These are phyloP conservation scores for Globisporangium rhizosaccharum DNA, from an alignment of 352 stramenopile species.

Conservation along the genomic window DNA sequence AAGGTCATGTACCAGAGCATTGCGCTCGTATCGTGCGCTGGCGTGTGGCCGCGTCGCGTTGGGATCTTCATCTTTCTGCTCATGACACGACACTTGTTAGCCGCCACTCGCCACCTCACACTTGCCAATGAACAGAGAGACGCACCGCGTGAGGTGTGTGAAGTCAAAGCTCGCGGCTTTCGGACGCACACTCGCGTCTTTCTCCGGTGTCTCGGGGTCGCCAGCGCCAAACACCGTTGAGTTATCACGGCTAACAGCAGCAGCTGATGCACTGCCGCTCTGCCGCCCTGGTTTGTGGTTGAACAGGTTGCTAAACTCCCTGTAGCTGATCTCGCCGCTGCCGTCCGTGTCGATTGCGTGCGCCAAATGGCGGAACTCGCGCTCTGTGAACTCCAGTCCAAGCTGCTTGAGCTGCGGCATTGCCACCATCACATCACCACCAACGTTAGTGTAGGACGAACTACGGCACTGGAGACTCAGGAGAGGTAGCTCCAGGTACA, in stretches of 20 bases:
- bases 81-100: too few species aligned
- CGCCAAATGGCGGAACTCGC: conserved; percentile 39
- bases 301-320: conserved; percentile 48
- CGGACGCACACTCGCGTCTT: conserved; percentile 7
- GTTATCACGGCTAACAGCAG: background rate
- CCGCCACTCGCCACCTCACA: background rate
- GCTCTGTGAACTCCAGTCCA: conserved; percentile 40
- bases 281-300: background rate
- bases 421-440: background rate
- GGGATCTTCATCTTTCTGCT: conserved; percentile 28
- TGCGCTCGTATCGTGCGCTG: conserved; percentile 29
- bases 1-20: conserved; percentile 19
- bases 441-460: background rate
- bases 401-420: conserved; percentile 35
- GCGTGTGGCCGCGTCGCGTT: conserved; percentile 35
- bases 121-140: background rate
- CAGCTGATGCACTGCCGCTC: background rate
- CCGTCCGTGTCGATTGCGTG: conserved; percentile 34
- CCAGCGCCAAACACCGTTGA: background rate
- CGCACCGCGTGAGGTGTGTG: conserved; percentile 33
- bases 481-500: background rate
- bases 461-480: background rate
- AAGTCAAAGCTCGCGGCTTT: conserved; percentile 35
- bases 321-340: conserved; percentile 54
- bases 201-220: background rate